Conservation (phyloP, 2,329 filamentous ascomycete species). For the Elsinoe australis region DNA sequence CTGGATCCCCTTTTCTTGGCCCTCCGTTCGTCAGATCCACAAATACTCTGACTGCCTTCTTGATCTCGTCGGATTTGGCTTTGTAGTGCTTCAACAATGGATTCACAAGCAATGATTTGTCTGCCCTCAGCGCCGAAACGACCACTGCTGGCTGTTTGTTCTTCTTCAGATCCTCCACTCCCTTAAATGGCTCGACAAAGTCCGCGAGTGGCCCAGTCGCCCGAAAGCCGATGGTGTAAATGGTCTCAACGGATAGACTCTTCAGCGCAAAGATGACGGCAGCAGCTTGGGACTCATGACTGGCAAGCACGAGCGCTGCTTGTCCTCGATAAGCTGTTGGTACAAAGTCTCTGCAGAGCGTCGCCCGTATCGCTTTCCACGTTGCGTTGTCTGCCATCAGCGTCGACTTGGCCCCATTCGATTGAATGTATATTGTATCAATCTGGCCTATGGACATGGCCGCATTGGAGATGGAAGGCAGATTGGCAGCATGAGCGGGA, state of each 20-base stretch:
- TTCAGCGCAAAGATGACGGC: constrained; percentile 71
- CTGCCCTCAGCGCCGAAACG: constrained; percentile 67
- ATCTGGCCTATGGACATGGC: constrained; percentile 71
- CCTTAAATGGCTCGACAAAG: constrained; percentile 57
- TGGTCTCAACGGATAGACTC: constrained; percentile 65
- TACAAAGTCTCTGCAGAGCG: constrained; percentile 71
- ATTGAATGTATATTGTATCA: constrained; percentile 67
- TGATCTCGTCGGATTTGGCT: constrained; percentile 31
- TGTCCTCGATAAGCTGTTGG: constrained; percentile 72
- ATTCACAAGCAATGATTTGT: constrained; percentile 70
- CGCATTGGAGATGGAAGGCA: constrained; percentile 63
- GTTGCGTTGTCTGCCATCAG: constrained; percentile 74
- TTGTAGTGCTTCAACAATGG: constrained; percentile 68
- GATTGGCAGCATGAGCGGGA: constrained; percentile 45
- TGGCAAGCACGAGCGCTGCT: constrained; percentile 67
- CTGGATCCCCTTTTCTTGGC: constrained; percentile 59
- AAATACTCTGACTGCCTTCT: constrained; percentile 55
- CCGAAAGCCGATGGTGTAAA: constrained; percentile 78
- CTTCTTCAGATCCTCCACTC: constrained; percentile 71
- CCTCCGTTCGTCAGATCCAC: constrained; percentile 63
- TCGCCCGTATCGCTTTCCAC: constrained; percentile 79
- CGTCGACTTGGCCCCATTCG: constrained; percentile 42
- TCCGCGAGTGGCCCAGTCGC: constrained; percentile 51
- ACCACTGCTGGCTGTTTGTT: constrained; percentile 75
- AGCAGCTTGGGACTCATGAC: constrained; percentile 65